Conservation (phyloP, 305 asterid species). For the Solanum hybrid region DNA sequence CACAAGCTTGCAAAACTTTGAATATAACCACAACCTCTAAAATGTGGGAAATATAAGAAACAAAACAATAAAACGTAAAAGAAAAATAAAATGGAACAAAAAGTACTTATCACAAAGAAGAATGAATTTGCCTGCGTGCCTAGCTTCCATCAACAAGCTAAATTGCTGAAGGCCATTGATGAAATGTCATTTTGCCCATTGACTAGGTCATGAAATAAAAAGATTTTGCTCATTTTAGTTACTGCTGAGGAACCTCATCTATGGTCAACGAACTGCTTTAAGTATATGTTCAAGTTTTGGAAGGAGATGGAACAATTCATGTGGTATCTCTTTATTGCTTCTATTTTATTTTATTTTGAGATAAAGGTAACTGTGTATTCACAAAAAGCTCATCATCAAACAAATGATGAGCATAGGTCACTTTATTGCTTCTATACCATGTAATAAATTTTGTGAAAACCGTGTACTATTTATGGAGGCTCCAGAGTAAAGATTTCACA, state of each 20-base stretch:
- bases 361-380: background rate
- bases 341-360: background rate
- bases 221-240: background rate
- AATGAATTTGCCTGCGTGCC: background rate
- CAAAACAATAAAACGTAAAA: background rate
- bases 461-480: background rate
- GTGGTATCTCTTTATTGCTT: background rate
- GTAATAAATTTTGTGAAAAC: background rate
- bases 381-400: background rate
- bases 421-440: background rate
- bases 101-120: background rate
- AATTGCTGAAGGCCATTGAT: background rate
- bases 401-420: background rate
- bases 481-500: background rate
- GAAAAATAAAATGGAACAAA: background rate
- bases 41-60: background rate
- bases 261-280: background rate
- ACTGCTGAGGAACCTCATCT: background rate
- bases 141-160: background rate
- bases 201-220: background rate
- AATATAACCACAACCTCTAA: background rate
- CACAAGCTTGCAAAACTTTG: background rate
- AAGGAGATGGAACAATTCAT: background rate
- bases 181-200: background rate
- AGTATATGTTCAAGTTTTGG: background rate